phyloP scores from a whole-genome alignment of 495 filamentous ascomycete genomes.

The Talaromyces thailandensis region DNA sequence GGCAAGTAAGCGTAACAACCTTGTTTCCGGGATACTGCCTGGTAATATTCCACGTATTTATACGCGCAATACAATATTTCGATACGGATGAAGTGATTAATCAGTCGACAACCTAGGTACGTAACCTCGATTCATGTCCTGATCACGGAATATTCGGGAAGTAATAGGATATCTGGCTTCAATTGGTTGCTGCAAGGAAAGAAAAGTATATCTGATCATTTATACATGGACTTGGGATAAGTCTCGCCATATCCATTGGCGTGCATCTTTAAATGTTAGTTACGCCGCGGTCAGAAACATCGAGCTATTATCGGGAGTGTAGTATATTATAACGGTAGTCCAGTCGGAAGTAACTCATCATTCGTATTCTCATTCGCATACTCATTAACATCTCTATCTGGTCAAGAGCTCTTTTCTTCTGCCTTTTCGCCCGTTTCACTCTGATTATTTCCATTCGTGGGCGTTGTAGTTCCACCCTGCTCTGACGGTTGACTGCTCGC shows the following conservation, averaged over 20 bases:
- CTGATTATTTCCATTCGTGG: conserved; percentile 19
- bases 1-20: background rate
- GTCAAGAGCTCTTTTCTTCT: background rate
- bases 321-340: background rate
- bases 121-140: background rate
- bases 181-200: background rate
- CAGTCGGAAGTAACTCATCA: background rate
- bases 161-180: background rate
- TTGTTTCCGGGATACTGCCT: background rate
- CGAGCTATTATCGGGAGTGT: background rate
- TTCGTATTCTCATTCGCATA: background rate
- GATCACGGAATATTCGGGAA: background rate
- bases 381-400: background rate
- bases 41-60: background rate
- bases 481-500: conserved; percentile 7
- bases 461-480: conserved; percentile 22
- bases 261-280: too few relatives aligned
- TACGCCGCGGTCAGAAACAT: background rate
- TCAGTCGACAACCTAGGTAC: background rate
- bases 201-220: background rate
- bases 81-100: background rate
- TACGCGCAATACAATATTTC: background rate
- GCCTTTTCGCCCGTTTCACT: background rate
- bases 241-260: background rate
- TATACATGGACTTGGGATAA: background rate